A percentile compares a stretch with the other conserved stretches of the same genome.
Evolutionary conservation across 768 basidiomycete genomes (phyloP).

Genomic region (Goffeauzyma gilvescens): DNA sequence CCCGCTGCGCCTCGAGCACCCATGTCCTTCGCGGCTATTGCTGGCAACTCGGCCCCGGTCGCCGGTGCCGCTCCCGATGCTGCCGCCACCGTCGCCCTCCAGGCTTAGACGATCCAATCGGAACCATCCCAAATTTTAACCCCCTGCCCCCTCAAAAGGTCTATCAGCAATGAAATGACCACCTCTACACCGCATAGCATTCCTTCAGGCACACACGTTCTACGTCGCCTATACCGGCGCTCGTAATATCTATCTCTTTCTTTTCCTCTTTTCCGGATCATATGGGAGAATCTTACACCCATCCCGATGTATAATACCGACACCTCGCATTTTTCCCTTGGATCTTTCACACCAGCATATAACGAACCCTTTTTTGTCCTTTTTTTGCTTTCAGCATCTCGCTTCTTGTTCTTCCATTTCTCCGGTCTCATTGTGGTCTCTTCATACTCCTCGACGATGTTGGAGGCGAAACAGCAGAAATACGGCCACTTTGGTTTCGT

Average conservation of each 20-base stretch:
- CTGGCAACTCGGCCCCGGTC: conserved; percentile 5
- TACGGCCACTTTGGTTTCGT: too few relatives aligned
- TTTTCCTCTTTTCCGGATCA: too few relatives aligned
- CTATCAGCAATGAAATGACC: neutral
- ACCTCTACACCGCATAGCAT: neutral
- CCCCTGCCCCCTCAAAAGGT: neutral
- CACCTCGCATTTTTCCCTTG: neutral
- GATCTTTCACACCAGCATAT: neutral
- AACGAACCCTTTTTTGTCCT: neutral
- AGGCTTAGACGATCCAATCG: neutral
- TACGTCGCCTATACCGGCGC: neutral
- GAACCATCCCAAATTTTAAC: neutral
- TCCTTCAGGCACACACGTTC: neutral
- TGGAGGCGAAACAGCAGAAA: too few relatives aligned
- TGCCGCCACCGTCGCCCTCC: conserved; percentile 10
- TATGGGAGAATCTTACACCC: too few relatives aligned
- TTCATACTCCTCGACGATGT: too few relatives aligned
- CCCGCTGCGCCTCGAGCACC: conserved; percentile 1
- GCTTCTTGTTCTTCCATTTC: too few relatives aligned
- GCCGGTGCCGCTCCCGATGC: conserved; percentile 1
- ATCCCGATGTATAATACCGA: neutral
- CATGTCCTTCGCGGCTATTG: conserved; percentile 6
- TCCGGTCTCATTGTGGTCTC: too few relatives aligned
- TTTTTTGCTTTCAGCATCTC: neutral
- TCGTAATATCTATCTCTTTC: too few relatives aligned